Percentiles rank a stretch among this genome's conserved stretches.
phyloP scores from a whole-genome alignment of 306 rosid genomes.

The Quercus engelmannii region DNA sequence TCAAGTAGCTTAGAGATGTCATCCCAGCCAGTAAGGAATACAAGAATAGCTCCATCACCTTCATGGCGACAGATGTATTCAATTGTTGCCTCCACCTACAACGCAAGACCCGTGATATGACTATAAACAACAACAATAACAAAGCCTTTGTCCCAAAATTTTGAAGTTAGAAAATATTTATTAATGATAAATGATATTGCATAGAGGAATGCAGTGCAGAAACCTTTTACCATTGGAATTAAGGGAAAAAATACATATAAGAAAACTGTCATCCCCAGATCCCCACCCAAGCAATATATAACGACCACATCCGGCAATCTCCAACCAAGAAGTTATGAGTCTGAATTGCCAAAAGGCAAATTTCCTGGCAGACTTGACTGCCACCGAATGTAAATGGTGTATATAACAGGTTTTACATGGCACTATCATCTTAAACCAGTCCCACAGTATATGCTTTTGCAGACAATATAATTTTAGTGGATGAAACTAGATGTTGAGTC shows the following conservation, averaged over 20 bases:
- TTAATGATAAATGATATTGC: neutral
- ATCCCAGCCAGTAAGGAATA: conserved; percentile 97
- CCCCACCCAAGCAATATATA: neutral
- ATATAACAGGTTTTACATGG: neutral
- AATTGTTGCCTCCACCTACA: conserved; percentile 80
- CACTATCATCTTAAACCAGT: neutral
- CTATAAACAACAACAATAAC: neutral
- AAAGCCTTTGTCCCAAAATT: too few species aligned
- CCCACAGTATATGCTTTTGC: neutral
- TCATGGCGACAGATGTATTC: conserved; percentile 77
- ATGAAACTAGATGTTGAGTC: too few species aligned
- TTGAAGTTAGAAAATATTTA: neutral
- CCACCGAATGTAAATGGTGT: neutral
- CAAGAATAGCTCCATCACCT: conserved; percentile 84
- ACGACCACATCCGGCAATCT: neutral
- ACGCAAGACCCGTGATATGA: neutral
- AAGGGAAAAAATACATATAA: neutral
- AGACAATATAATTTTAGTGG: too few species aligned
- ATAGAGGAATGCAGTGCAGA: neutral
- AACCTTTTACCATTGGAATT: neutral
- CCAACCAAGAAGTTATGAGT: neutral
- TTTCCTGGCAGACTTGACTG: neutral
- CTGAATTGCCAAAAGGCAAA: neutral
- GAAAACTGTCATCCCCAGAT: neutral
- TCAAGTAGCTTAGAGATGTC: conserved; percentile 86